Evolutionary conservation across 495 filamentous ascomycete species (phyloP).

Genomic region (Cercophora sp.): DNA sequence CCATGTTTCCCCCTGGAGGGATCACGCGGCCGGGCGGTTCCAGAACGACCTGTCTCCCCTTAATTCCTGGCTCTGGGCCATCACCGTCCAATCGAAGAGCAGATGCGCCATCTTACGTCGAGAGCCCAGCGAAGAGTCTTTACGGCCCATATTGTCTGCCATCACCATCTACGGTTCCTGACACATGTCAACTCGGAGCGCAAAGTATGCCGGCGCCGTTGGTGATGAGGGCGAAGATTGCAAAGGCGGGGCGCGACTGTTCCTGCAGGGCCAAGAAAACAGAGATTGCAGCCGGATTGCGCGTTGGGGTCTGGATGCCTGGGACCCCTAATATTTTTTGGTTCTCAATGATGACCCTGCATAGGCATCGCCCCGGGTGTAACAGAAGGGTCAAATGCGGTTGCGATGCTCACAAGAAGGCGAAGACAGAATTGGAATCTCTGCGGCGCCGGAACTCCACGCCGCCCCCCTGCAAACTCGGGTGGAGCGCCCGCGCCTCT

Average conservation of each 20-base stretch:
- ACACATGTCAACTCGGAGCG: background rate
- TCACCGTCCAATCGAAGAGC: background rate
- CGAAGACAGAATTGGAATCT: background rate
- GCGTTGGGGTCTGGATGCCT: background rate
- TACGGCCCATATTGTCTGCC: background rate
- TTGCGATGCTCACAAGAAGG: background rate
- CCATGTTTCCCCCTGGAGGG: slow-evolving; percentile 1
- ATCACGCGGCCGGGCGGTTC: background rate
- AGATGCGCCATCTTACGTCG: background rate
- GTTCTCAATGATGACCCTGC: no score
- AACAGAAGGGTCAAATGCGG: background rate
- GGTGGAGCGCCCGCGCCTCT: no score
- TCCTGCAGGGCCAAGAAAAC: background rate
- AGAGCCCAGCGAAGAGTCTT: background rate
- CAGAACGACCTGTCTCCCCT: slow-evolving; percentile 2
- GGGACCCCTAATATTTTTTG: no score
- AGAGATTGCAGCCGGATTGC: no score
- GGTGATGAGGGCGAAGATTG: no score
- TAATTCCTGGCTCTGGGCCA: background rate
- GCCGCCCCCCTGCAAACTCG: no score
- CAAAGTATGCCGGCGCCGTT: background rate
- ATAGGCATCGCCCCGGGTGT: background rate
- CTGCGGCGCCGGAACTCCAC: background rate
- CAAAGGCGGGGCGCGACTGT: background rate
- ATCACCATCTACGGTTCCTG: background rate